phyloP scores from a whole-genome alignment of 306 rosid species.

The Sesbania bispinosa region DNA sequence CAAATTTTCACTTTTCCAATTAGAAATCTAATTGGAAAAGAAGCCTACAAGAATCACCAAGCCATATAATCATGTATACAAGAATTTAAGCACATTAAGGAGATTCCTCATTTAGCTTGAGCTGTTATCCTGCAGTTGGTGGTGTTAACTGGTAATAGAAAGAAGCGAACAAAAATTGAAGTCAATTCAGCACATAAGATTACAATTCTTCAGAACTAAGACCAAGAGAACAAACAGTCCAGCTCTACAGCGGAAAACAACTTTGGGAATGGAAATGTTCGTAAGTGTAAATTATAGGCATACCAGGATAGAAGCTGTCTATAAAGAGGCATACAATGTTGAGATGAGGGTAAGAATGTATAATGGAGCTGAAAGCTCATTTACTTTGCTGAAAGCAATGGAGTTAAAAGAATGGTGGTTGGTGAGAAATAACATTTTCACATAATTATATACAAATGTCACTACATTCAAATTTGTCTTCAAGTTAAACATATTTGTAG shows the following conservation, averaged over 20 bases:
- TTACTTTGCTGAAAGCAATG: not conserved
- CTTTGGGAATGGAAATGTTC: not conserved
- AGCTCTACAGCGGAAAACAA: not conserved
- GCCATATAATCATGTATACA: not conserved
- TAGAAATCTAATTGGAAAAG: not conserved
- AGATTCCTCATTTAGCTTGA: too few relatives aligned
- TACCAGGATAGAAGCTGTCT: not conserved
- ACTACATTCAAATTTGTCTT: not conserved
- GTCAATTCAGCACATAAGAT: too few relatives aligned
- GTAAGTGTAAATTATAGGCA: not conserved
- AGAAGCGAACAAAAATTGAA: too few relatives aligned
- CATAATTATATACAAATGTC: not conserved
- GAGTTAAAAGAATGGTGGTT: not conserved
- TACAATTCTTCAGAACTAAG: not conserved
- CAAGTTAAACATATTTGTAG: not conserved
- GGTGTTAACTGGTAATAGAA: too few relatives aligned
- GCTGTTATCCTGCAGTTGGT: not conserved
- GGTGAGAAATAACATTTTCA: not conserved
- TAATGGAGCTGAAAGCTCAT: not conserved
- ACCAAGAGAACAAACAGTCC: not conserved
- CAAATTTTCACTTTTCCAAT: not conserved
- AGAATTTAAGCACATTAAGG: not conserved
- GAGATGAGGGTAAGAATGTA: not conserved
- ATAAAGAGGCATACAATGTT: not conserved
- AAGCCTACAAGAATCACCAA: not conserved